phyloP scores from a whole-genome alignment of 2,329 filamentous ascomycete genomes.

The Fonsecaea nubica region DNA sequence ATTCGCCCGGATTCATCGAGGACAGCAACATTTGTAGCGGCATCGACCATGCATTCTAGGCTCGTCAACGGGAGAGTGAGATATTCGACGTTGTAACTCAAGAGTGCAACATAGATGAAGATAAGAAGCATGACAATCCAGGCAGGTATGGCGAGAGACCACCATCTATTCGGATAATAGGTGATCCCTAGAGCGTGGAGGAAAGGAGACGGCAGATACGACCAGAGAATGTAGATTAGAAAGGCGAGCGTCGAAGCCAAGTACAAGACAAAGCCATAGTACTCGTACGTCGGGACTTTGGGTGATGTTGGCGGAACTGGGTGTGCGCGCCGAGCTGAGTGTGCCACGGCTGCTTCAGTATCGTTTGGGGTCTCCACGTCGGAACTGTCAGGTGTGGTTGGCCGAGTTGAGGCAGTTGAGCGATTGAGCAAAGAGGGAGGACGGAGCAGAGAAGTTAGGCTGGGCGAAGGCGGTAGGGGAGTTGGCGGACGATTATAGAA shows the following conservation, averaged over 20 bases:
- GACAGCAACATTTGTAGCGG: conserved; percentile 82
- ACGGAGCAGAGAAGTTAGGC: conserved; percentile 86
- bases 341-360: conserved; percentile 66
- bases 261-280: conserved; percentile 98
- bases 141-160: conserved; percentile 88
- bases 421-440: conserved; percentile 58
- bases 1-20: conserved; percentile 74
- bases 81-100: conserved; percentile 86
- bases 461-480: conserved; percentile 89
- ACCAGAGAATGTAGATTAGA: conserved; percentile 76
- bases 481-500: conserved; percentile 98
- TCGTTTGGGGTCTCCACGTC: conserved; percentile 76
- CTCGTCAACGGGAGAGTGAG: conserved; percentile 80
- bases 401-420: conserved; percentile 74
- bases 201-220: conserved; percentile 88
- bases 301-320: conserved; percentile 83
- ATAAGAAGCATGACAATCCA: conserved; percentile 87
- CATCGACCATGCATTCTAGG: conserved; percentile 90
- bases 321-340: conserved; percentile 63
- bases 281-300: conserved; percentile 98
- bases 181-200: conserved; percentile 91
- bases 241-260: conserved; percentile 85
- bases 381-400: conserved; percentile 88
- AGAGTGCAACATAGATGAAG: conserved; percentile 93
- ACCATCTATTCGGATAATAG: conserved; percentile 98